Evolutionary conservation across 768 basidiomycete species (phyloP), one percentile per base, ranked within the genome.

Genomic region (Asterophora parasitica): DNA sequence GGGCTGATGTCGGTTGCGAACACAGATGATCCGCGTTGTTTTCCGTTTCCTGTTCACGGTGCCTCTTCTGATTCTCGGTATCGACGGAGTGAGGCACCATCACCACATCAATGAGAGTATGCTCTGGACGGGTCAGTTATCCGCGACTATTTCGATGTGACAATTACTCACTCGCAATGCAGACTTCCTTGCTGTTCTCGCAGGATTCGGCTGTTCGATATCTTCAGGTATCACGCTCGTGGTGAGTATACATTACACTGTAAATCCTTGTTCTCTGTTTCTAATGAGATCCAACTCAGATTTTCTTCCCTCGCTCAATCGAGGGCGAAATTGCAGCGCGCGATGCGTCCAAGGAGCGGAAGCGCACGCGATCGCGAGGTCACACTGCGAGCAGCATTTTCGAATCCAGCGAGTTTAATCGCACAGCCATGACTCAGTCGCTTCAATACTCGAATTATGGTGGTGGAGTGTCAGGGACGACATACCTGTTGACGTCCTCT

Each of bases 241-340:
- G 36, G 87, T 88, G 64, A 46, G 72, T 65, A 40, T 39, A 13
- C 7, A 23, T 38, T 12, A 39, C 12, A 11, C 8, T 20, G 30
- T 13, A 23, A 15, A 20, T 45, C 33, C n/a, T 23, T 6, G 23
- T 23, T 3, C 16, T 26, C 16, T 7, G 30, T 33, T 7, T 35
- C 23, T 32, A 30, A 50, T n/a, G 7, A 23, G 40, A 4, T 12
- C 3, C 9, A 31, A n/a, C 37, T 38, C 51, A 88, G 86, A 85
- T 90, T 30, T 91, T 91, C 73, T 91, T 90, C 69, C 88, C 88
- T 44, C 84, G 88, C 33, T 85, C 83, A 4, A 74, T 84, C 36
- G 76, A 85, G 63, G 68, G 74, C 15, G 85, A 87, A 63, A 82
- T 85, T 17, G 70, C 75, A 3, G 65, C 68, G 4, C 72, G 66